phyloP scores from a whole-genome alignment of 192 early-diverging fungal genomes.

The Backusella sp. region DNA sequence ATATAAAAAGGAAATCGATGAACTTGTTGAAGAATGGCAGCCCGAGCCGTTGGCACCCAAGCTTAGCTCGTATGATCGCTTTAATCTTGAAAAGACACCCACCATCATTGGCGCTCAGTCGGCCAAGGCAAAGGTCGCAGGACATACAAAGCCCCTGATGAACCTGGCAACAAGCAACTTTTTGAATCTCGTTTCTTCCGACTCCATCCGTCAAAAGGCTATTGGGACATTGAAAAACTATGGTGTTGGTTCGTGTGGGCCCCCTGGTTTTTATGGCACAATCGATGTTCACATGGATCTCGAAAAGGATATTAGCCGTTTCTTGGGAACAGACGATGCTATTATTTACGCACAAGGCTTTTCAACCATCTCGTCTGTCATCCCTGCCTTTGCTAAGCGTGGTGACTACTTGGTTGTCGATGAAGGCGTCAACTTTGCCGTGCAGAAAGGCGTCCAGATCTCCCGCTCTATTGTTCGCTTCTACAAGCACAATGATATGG shows the following conservation, averaged over 20 bases:
- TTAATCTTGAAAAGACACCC: slow-evolving; percentile 77
- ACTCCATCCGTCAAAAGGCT: slow-evolving; percentile 78
- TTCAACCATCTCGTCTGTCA: slow-evolving; percentile 86
- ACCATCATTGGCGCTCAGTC: slow-evolving; percentile 68
- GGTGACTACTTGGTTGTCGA: slow-evolving; percentile 95
- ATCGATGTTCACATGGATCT: slow-evolving; percentile 94
- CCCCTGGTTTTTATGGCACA: slow-evolving; percentile 94
- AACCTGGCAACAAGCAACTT: slow-evolving; percentile 92
- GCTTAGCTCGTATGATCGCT: slow-evolving; percentile 64
- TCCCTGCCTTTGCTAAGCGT: slow-evolving; percentile 95
- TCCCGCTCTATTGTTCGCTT: slow-evolving; percentile 88
- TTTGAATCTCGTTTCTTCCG: slow-evolving; percentile 74
- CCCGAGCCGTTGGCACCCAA: slow-evolving; percentile 90
- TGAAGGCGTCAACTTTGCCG: slow-evolving; percentile 82
- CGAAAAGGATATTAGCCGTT: slow-evolving; percentile 81
- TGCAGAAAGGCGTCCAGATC: slow-evolving; percentile 87
- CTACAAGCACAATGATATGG: slow-evolving; percentile 98
- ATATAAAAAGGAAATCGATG: slow-evolving; percentile 80
- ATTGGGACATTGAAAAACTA: slow-evolving; percentile 85
- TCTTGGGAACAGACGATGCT: slow-evolving; percentile 79
- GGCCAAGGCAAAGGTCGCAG: slow-evolving; percentile 59
- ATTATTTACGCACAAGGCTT: slow-evolving; percentile 97
- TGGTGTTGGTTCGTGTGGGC: slow-evolving; percentile 95
- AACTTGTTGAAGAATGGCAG: slow-evolving; percentile 92
- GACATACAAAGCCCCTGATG: slow-evolving; percentile 59